A percentile compares a stretch with the other conserved stretches of the same genome.
These are phyloP conservation scores for Chara braunii DNA, from an alignment of 139 green algal species.

Conservation along the genomic window DNA sequence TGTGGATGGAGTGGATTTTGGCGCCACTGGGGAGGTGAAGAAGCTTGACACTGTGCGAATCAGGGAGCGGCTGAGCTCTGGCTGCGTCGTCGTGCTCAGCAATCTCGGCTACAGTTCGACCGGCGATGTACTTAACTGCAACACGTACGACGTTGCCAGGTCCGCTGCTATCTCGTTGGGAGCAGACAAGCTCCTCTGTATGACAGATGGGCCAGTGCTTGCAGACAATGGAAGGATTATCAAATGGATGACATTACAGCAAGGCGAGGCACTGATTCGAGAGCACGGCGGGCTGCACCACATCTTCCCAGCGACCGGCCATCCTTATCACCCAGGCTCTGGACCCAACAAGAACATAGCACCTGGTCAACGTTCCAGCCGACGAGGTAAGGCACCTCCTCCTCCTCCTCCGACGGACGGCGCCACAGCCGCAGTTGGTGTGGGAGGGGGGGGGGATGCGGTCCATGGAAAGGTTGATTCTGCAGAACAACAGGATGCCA, in stretches of 20 bases:
- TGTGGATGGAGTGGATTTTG: conserved; percentile 85
- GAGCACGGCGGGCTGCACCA: no score
- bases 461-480: no score
- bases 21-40: conserved; percentile 73
- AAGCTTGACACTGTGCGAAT: conserved; percentile 70
- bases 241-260: conserved; percentile 22
- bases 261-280: conserved; percentile 21
- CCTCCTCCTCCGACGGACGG: no score
- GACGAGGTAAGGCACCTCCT: no score
- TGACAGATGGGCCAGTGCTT: conserved; percentile 40
- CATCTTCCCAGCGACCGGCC: no score
- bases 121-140: conserved; percentile 94
- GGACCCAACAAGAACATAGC: no score
- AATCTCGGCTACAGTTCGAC: conserved; percentile 71
- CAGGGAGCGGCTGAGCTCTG: conserved; percentile 62
- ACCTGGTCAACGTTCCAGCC: no score
- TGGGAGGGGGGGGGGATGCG: no score
- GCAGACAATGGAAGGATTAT: conserved; percentile 11
- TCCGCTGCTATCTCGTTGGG: conserved; percentile 56
- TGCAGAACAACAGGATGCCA: no score
- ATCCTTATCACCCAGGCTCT: no score
- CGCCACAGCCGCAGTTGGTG: no score
- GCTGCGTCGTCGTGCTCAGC: conserved; percentile 80
- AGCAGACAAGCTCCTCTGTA: conserved; percentile 89
- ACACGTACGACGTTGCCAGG: conserved; percentile 77